Conservation (phyloP, 2,329 filamentous ascomycete genomes). For the Aphanoascus verrucosus region DNA sequence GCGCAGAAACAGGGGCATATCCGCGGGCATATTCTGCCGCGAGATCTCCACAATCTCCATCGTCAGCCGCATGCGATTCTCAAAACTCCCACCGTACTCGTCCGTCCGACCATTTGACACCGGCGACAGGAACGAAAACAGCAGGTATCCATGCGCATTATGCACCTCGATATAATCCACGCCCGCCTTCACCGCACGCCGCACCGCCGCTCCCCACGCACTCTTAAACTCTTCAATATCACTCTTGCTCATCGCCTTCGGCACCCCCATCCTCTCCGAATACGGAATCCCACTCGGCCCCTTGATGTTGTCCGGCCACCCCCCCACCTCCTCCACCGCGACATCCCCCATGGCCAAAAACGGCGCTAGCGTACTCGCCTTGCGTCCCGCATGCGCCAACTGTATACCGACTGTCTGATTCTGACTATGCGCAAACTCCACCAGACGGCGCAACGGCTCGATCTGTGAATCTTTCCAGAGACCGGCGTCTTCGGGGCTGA, state of each 20-base stretch:
- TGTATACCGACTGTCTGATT: constrained; percentile 64
- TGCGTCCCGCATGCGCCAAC: constrained; percentile 64
- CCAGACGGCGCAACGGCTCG: constrained; percentile 21
- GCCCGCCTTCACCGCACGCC: constrained; percentile 55
- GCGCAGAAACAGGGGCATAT: constrained; percentile 62
- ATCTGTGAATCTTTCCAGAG: constrained; percentile 81
- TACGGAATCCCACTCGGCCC: constrained; percentile 53
- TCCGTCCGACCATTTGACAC: constrained; percentile 57
- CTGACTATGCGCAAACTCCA: constrained; percentile 34
- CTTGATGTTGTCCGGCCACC: constrained; percentile 45
- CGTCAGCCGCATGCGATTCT: constrained; percentile 57
- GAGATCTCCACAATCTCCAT: constrained; percentile 57
- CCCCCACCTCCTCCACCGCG: constrained; percentile 45
- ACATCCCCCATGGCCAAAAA: constrained; percentile 51
- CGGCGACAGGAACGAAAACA: constrained; percentile 60
- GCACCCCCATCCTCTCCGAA: constrained; percentile 34
- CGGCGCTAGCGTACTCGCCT: constrained; percentile 50
- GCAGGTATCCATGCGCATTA: constrained; percentile 66
- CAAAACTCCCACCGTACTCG: constrained; percentile 41
- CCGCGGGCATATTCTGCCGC: constrained; percentile 51
- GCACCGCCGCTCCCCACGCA: constrained; percentile 49
- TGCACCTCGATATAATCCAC: constrained; percentile 74
- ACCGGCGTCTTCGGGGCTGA: constrained; percentile 66
- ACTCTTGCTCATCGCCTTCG: constrained; percentile 55
- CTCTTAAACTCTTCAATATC: constrained; percentile 58